These are phyloP conservation scores for Backusella sp. DNA, from an alignment of 192 early-diverging fungal genomes.

Conservation along the genomic window DNA sequence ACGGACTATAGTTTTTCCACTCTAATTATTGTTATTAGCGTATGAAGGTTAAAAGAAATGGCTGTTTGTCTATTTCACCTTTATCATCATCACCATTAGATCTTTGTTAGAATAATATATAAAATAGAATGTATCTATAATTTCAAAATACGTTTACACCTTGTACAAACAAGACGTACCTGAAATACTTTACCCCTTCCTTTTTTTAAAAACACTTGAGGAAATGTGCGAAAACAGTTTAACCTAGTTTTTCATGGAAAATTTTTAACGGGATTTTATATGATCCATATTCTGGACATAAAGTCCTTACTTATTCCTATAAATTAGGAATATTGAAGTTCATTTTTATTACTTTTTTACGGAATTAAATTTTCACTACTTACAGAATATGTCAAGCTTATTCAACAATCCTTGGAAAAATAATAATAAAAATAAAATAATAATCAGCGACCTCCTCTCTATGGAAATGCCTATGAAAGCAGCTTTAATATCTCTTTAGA, in stretches of 20 bases:
- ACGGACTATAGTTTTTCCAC: too few species aligned
- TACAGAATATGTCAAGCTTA: neutral
- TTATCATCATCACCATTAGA: too few species aligned
- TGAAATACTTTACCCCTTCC: too few species aligned
- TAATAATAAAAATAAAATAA: neutral
- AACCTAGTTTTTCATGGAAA: neutral
- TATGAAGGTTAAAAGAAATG: too few species aligned
- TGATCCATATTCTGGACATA: neutral
- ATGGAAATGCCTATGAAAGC: neutral
- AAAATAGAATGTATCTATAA: too few species aligned
- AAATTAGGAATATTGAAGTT: neutral
- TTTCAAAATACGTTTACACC: too few species aligned
- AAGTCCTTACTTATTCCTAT: neutral
- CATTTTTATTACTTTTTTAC: neutral
- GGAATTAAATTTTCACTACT: neutral
- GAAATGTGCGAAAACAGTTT: too few species aligned
- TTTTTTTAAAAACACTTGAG: too few species aligned
- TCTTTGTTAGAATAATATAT: too few species aligned
- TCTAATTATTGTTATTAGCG: too few species aligned
- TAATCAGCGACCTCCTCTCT: neutral
- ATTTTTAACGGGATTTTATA: neutral
- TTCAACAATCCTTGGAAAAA: neutral
- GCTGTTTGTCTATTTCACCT: too few species aligned
- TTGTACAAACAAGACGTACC: too few species aligned
- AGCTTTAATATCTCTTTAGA: neutral